A percentile compares a stretch with the other conserved stretches of the same genome.
These are phyloP conservation scores for Penicillium macrosclerotiorum DNA, from an alignment of 495 filamentous ascomycete genomes.

Conservation along the genomic window DNA sequence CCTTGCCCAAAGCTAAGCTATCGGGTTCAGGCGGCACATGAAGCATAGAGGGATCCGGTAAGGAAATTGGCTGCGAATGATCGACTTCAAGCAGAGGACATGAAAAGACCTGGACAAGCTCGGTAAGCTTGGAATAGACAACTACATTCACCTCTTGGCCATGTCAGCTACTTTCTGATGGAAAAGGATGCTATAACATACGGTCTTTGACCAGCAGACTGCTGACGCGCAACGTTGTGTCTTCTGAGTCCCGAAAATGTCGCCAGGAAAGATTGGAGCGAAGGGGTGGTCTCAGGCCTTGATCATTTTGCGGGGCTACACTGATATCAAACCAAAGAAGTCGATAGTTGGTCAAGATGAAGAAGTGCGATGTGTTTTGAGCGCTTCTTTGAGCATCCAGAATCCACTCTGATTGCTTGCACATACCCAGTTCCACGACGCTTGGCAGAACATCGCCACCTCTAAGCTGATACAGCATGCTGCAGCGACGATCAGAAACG, in stretches of 20 bases:
- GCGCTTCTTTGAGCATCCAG: conserved; percentile 50
- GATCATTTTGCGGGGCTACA: background rate
- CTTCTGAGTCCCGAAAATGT: conserved; percentile 46
- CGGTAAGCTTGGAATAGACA: conserved; percentile 46
- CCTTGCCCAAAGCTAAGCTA: background rate
- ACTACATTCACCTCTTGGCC: conserved; percentile 30
- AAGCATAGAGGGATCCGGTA: conserved; percentile 43
- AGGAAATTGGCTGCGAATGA: conserved; percentile 14
- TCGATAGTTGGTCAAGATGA: conserved; percentile 52
- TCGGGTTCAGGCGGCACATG: conserved; percentile 24
- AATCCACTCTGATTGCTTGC: conserved; percentile 49
- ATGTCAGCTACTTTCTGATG: conserved; percentile 6
- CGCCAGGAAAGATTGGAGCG: conserved; percentile 37
- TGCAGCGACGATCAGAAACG: conserved; percentile 44
- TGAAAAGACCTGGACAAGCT: conserved; percentile 35
- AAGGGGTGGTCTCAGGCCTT: conserved; percentile 13
- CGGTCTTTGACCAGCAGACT: conserved; percentile 28
- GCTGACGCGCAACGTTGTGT: conserved; percentile 40
- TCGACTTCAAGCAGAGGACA: conserved; percentile 24
- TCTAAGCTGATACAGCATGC: conserved; percentile 38
- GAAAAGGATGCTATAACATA: conserved; percentile 18
- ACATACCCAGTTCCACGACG: conserved; percentile 35
- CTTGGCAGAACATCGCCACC: conserved; percentile 16
- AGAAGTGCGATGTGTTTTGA: conserved; percentile 48
- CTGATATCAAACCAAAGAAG: conserved; percentile 41